phyloP scores from a whole-genome alignment of 345 rosid genomes.

The Euphorbia lathyris region DNA sequence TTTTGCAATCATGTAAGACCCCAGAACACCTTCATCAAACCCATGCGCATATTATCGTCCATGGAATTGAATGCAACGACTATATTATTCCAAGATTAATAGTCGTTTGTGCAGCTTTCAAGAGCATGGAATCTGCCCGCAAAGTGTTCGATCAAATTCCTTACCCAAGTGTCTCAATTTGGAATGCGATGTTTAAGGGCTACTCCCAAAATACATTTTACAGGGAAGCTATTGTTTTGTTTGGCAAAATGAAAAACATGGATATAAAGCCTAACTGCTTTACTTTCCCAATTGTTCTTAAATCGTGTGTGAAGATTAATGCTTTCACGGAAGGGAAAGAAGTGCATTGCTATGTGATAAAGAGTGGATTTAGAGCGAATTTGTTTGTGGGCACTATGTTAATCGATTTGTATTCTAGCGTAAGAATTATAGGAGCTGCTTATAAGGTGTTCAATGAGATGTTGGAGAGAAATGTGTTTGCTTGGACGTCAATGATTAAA shows the following conservation, averaged over 20 bases:
- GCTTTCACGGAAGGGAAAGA: conserved; percentile 57
- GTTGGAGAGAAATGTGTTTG: conserved; percentile 64
- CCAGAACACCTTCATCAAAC: conserved; percentile 51
- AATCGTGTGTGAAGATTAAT: conserved; percentile 48
- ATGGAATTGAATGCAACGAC: conserved; percentile 40
- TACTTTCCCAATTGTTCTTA: conserved; percentile 64
- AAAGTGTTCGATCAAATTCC: conserved; percentile 65
- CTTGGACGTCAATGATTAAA: conserved; percentile 67
- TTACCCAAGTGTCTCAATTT: conserved; percentile 38
- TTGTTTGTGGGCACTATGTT: conserved; percentile 53
- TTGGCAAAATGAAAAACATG: conserved; percentile 43
- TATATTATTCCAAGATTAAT: conserved; percentile 50
- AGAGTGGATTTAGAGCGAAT: conserved; percentile 55
- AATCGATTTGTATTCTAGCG: conserved; percentile 68
- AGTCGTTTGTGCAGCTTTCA: conserved; percentile 14
- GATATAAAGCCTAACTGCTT: conserved; percentile 59
- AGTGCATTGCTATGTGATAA: conserved; percentile 58
- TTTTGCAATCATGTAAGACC: conserved; percentile 60
- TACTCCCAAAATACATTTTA: conserved; percentile 33
- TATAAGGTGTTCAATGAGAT: conserved; percentile 63
- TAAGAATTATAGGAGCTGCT: conserved; percentile 39
- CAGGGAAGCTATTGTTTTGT: conserved; percentile 44
- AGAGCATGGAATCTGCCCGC: conserved; percentile 45
- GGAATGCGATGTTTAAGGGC: conserved; percentile 72
- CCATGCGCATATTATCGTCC: conserved; percentile 43